Base-by-base conservation (phyloP, 2,329 filamentous ascomycete genomes). In the Elsinoe batatas region DNA sequence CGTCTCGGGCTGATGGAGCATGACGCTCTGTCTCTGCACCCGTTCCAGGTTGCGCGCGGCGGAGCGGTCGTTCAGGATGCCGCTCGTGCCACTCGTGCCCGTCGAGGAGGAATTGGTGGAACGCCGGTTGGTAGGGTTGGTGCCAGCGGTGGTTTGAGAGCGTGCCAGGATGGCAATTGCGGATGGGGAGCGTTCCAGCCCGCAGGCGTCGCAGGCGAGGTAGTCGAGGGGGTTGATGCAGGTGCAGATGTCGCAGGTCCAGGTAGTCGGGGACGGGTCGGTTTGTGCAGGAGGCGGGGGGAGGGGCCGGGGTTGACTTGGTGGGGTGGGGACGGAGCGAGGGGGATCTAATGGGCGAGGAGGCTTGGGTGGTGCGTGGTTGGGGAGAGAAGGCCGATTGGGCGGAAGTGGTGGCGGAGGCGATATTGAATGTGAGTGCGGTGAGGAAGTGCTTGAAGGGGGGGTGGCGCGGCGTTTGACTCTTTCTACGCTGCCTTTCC, bases 211-310 rank as follows among this genome's bases (percentile, higher is more conserved):
- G 65, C 82, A 85, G 43, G 75, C 74, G 10, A 83, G 74, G 60
- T 76, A 81, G 22, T 75, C 74, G n/a, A 78, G 63, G 1, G 79
- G 77, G 58, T 85, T 85, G 58, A 79, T 74, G 36, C 83, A 76
- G 0, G 82, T 85, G 67, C 82, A 85, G 58, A 77, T 73, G 10
- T 76, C 72, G 63, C 82, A 85, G 20, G 74, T 72, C 82, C 82
- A 85, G 3, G 66, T 59, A n/a, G 64, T 65, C 30, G 65, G 59
- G 38, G 59, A 60, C 13, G 68, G 65, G 43, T 71, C 68, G 32
- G 65, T 64, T 30, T 64, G 62, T 51, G 70, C 63, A 54, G 64
- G 69, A 42, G 71, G 57, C 43, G 38, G 63, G 62, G 37, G 65
- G 10, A 63, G 65, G 6, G 63, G 64, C 64, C 60, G 43, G 62